Evolutionary conservation across 2,329 filamentous ascomycete species (phyloP).

Genomic region (Elsinoe perseae): DNA sequence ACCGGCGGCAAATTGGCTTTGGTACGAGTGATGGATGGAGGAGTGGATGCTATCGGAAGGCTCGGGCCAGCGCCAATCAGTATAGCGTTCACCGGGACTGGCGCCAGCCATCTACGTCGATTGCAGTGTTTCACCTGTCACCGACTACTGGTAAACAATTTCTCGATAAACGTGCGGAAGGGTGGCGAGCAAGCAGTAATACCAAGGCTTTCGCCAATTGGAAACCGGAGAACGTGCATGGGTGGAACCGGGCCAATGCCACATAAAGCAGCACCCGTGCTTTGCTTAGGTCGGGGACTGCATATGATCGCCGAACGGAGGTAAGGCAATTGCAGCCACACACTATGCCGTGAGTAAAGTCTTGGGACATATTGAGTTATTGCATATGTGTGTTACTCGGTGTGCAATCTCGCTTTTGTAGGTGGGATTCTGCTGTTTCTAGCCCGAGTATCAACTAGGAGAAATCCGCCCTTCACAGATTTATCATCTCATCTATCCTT

Average conservation of each 20-base stretch:
- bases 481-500: conserved; percentile 10
- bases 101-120: conserved; percentile 13
- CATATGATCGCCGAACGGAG: conserved; percentile 10
- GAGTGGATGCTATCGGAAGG: conserved; percentile 12
- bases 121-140: conserved; percentile 3
- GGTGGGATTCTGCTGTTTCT: background rate
- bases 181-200: conserved; percentile 1
- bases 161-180: background rate
- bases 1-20: conserved; percentile 3
- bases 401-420: background rate
- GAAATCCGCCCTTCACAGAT: background rate
- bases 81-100: conserved; percentile 10
- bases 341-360: background rate
- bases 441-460: conserved; percentile 4
- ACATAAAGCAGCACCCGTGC: background rate
- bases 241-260: conserved; percentile 6
- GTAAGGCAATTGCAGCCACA: conserved; percentile 3
- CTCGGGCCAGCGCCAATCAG: conserved; percentile 5
- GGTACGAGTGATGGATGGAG: conserved; percentile 3
- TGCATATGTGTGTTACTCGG: conserved; percentile 10
- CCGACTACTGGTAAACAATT: conserved; percentile 2
- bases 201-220: conserved; percentile 8
- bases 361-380: background rate
- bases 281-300: conserved; percentile 11
- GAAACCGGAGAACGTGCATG: conserved; percentile 9